A percentile compares a stretch with the other conserved stretches of the same genome.
Evolutionary conservation across 129 eudicot species (phyloP).

Genomic region (sunflower (Helianthus annuus)): DNA sequence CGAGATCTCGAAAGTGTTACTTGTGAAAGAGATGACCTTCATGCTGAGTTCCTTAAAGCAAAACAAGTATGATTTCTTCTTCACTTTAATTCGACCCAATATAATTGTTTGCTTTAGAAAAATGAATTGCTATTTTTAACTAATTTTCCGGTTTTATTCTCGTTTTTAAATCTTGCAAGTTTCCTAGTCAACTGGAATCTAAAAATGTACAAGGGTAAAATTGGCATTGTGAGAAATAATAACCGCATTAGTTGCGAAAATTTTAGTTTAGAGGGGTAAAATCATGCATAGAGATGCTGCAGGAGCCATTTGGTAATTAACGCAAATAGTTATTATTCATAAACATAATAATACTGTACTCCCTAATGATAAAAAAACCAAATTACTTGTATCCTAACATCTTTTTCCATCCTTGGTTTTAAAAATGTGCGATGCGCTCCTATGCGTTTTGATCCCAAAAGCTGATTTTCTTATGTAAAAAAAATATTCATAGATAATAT

Average conservation of each 20-base stretch:
- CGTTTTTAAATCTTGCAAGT: background rate
- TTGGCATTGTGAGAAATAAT: background rate
- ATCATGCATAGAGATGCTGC: too few species aligned
- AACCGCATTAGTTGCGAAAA: too few species aligned
- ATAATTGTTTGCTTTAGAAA: background rate
- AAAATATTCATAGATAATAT: too few species aligned
- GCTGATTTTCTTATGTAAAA: too few species aligned
- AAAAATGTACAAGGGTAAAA: background rate
- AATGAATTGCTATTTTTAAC: background rate
- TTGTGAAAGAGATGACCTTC: slow-evolving; percentile 49
- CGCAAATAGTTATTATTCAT: background rate
- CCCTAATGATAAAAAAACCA: background rate
- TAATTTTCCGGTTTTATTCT: background rate
- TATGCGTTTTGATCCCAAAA: too few species aligned
- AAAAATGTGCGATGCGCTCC: too few species aligned
- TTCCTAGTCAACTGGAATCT: background rate
- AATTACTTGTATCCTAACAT: background rate
- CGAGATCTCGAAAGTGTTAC: slow-evolving; percentile 45
- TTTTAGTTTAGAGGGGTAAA: too few species aligned
- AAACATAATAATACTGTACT: too few species aligned
- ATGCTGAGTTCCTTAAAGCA: slow-evolving; percentile 43
- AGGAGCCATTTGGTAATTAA: background rate
- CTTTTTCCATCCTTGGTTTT: background rate
- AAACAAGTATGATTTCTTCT: slow-evolving; percentile 43
- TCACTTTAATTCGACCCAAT: background rate